Evolutionary conservation across 768 basidiomycete species (phyloP), one percentile per base, ranked within the genome.

Genomic region (Leccinellum rugosiceps): DNA sequence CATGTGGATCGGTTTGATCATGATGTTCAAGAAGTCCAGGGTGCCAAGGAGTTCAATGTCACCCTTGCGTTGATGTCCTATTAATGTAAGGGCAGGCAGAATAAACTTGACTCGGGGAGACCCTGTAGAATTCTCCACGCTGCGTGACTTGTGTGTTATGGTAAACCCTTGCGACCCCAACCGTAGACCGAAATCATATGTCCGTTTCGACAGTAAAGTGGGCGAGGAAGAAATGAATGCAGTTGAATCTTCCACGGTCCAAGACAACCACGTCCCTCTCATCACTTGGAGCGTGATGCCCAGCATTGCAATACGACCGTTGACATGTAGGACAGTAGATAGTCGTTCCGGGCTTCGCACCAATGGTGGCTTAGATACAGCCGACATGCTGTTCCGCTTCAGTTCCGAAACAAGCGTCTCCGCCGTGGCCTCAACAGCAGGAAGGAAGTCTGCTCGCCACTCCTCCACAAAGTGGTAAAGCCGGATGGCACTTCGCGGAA

Each of bases 191-290:
- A 90, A 89, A 3, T 76, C 70, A 53, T 77, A 74, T 9, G 65
- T 67, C 47, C 68, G 59, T 44, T 72, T 75, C 9, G 74, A 71
- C 31, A 65, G 60, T 17, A 67, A 66, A 28, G 66, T 54, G 15
- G 69, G 69, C 1, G 76, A 69, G 25, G 77, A 79, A 44, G 79
- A 76, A 28, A 80, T 41, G 63, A 84, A 84, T 2, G 70, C 71
- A 8, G 83, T 70, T 0, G 76, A 78, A 51, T 84, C 74, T 55
- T 80, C 75, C 21, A 84, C 72, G 56, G 85, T 81, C 88, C 86
- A 92, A 8, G 88, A 85, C 31, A 93, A 71, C 91, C 91, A 94
- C 1, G 90, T 93, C 19, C 90, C 90, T 58, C 86, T 89, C 87
- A 93, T 91, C 41, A 93, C 85, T 64, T 92, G 91, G 6, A 94